Evolutionary conservation across 2,329 filamentous ascomycete genomes (phyloP).

Genomic region (Pleoardoris graminearum): DNA sequence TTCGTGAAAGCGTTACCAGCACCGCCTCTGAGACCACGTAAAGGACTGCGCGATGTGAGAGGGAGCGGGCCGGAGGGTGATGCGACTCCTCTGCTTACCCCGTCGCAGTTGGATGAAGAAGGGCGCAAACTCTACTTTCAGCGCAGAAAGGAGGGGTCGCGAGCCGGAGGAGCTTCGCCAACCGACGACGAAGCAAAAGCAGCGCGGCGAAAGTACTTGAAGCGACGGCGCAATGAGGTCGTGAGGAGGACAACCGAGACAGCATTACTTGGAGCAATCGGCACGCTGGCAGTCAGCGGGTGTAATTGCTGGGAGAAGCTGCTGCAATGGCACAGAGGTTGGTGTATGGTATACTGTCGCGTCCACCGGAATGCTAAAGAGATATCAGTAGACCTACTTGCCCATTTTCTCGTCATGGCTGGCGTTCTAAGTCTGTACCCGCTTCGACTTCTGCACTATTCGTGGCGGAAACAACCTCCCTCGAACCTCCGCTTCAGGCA

Average conservation of each 20-base stretch:
- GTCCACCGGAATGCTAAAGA: constrained; percentile 17
- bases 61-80: constrained; percentile 42
- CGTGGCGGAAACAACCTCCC: constrained; percentile 25
- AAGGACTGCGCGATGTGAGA: constrained; percentile 68
- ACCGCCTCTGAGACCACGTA: constrained; percentile 71
- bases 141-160: constrained; percentile 19
- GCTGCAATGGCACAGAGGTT: constrained; percentile 48
- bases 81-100: constrained; percentile 49
- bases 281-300: constrained; percentile 50
- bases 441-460: constrained; percentile 42
- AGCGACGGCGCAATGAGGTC: constrained; percentile 86
- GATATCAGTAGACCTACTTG: constrained; percentile 45
- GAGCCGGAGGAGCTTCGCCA: constrained; percentile 21
- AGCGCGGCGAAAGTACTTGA: constrained; percentile 71
- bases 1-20: constrained; percentile 84
- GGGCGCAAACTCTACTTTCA: constrained; percentile 47
- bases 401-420: constrained; percentile 41
- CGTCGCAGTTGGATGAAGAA: constrained; percentile 53
- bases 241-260: constrained; percentile 66
- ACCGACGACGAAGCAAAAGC: constrained; percentile 44
- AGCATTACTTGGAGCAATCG: constrained; percentile 57
- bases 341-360: constrained; percentile 5
- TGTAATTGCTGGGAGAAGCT: constrained; percentile 40
- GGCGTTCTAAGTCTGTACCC: constrained; percentile 44
- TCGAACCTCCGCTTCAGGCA: constrained; percentile 40